Percentiles rank a stretch among this genome's conserved stretches.
Conservation (phyloP, 345 rosid species). For the Xanthoceras sorbifolium region DNA sequence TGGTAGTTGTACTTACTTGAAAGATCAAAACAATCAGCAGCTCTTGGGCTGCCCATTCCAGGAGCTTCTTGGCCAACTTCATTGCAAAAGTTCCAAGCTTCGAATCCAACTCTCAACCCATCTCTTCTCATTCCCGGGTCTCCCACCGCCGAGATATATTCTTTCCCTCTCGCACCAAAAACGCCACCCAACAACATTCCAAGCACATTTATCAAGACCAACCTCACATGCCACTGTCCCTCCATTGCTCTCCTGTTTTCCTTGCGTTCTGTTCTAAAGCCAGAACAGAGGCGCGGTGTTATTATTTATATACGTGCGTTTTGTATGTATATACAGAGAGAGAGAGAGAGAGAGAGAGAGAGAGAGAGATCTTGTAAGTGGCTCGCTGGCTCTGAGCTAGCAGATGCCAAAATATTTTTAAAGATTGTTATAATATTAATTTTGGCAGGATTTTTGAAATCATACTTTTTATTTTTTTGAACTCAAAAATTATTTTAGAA, state of each 20-base stretch:
- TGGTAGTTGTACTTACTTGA: slow-evolving; percentile 26
- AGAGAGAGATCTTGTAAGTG: too few relatives aligned
- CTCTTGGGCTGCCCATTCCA: slow-evolving; percentile 79
- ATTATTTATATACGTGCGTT: not conserved
- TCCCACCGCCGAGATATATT: slow-evolving; percentile 54
- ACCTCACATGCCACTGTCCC: slow-evolving; percentile 11
- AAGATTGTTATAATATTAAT: too few relatives aligned
- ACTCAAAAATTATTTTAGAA: too few relatives aligned
- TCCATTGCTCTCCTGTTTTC: slow-evolving; percentile 24
- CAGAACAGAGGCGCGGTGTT: not conserved
- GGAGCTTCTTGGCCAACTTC: slow-evolving; percentile 82
- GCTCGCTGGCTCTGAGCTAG: not conserved
- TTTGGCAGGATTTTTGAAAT: too few relatives aligned
- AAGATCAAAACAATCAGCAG: slow-evolving; percentile 83
- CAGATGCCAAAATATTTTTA: not conserved
- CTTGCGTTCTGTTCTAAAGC: not conserved
- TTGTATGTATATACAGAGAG: not conserved
- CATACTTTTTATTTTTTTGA: too few relatives aligned
- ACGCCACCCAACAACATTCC: slow-evolving; percentile 18
- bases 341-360: not conserved
- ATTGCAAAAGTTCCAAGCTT: slow-evolving; percentile 94
- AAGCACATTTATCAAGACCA: slow-evolving; percentile 32
- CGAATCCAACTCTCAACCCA: slow-evolving; percentile 69
- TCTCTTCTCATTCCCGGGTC: slow-evolving; percentile 90
- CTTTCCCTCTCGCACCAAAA: slow-evolving; percentile 4